Evolutionary conservation across 345 rosid species (phyloP), one percentile per base, ranked within the genome.

Genomic region (Capsella bursapastoris): DNA sequence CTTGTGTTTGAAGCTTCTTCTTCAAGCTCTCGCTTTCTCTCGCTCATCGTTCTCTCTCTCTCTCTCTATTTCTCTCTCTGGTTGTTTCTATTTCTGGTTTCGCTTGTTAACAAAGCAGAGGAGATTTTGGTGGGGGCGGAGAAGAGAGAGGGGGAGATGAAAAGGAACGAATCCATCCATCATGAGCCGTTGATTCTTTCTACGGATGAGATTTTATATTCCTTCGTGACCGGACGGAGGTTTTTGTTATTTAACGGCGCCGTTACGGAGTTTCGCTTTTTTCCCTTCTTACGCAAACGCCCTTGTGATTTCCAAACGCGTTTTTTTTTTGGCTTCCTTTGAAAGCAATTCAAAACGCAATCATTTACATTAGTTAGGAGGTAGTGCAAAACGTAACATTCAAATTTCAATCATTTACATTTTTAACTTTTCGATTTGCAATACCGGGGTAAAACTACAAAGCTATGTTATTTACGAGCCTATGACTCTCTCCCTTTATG

Each of bases 1-100:
- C 79, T 72, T 28, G 79, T n/a, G 64, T 40, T 59, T 0, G 85
- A 82, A 70, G 82, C 79, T 78, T 47, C 79, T 78, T 82, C 77
- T 67, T 77, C 86, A 38, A 59, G 35, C 12, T 44, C 67, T 70
- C 89, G 55, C 57, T 78, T 71, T 41, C 32, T 72, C 50, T 83
- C 88, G 40, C 59, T 82, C 88, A 81, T 82, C 45, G 25, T 22
- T 63, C 40, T 48, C 38, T 52, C 59, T 74, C 52, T 34, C 45
- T 49, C 40, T 32, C 35, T 31, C 5, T 31, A 0, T 22, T 14
- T 55, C 18, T 13, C 43, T 48, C 72, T 71, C 52, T 35, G 66
- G 40, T 66, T 57, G 45, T 65, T 63, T 76, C 71, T 74, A 77
- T 70, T 78, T 74, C 41, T 59, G 78, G 56, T 72, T 41, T 76